A percentile compares a stretch with the other conserved stretches of the same genome.
phyloP scores from a whole-genome alignment of 495 filamentous ascomycete species.

The Penicillium goetzii region DNA sequence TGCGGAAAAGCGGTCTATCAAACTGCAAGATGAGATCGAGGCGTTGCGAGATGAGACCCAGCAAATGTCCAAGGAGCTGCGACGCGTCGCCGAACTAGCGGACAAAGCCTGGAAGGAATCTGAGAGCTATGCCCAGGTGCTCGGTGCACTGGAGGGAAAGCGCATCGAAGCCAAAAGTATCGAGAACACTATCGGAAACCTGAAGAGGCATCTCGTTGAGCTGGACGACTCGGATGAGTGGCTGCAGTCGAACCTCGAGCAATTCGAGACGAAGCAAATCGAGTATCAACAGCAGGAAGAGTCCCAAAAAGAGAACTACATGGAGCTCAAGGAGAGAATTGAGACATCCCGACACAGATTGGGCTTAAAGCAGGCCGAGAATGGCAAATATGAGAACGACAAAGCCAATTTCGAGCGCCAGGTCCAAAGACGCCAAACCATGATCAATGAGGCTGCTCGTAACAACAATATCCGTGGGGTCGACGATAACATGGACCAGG shows the following conservation, averaged over 20 bases:
- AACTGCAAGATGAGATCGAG: conserved; percentile 76
- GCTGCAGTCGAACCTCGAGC: conserved; percentile 72
- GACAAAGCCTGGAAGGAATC: conserved; percentile 64
- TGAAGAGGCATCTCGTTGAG: conserved; percentile 71
- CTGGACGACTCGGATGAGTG: conserved; percentile 78
- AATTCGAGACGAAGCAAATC: conserved; percentile 76
- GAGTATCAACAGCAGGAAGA: conserved; percentile 66
- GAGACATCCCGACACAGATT: conserved; percentile 59
- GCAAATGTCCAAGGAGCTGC: conserved; percentile 59
- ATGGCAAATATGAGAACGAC: conserved; percentile 82
- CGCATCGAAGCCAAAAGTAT: conserved; percentile 68
- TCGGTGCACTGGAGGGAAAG: conserved; percentile 75
- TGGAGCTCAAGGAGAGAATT: conserved; percentile 65
- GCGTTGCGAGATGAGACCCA: conserved; percentile 59
- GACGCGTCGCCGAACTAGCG: conserved; percentile 56
- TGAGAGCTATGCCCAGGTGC: conserved; percentile 61
- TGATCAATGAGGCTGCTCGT: conserved; percentile 78
- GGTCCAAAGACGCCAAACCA: conserved; percentile 63
- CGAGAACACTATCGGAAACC: conserved; percentile 66
- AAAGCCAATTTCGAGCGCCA: conserved; percentile 85
- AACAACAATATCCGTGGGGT: conserved; percentile 84
- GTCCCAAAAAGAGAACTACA: conserved; percentile 60
- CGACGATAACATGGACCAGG: conserved; percentile 75
- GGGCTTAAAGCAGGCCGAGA: conserved; percentile 76
- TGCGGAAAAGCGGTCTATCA: conserved; percentile 62